Base-by-base conservation (phyloP, 2,329 filamentous ascomycete genomes). In the Fusarium papillatum region DNA sequence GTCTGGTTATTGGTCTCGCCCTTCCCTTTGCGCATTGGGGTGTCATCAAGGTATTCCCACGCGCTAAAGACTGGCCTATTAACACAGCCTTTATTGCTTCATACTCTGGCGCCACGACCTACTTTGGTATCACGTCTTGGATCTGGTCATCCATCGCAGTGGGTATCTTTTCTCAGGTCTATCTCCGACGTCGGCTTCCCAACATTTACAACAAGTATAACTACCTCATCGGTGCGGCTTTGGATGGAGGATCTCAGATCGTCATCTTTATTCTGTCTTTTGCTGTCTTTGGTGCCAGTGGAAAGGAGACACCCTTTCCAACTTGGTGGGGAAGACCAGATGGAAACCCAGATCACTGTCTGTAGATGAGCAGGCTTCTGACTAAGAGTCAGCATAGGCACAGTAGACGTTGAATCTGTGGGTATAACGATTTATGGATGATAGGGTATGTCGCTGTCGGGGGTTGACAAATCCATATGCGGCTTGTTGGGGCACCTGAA, bases 1-100 rank as follows among this genome's bases (percentile, higher is more conserved):
- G 82, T 17, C 82, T 86, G 60, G 78, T 87, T 0, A 61, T 88
- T 26, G 87, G 87, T 38, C 85, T 87, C 70, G 41, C 83, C 16
- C 80, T 84, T 0, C 87, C 87, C 0, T 14, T 87, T 19, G 38
- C 78, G n/a, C 76, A 78, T 76, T 80, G 80, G 66, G 78, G 80
- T 39, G 81, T 83, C 5, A 72, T 86, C 76, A 86, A 87, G 26
- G 50, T 34, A 1, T 55, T 55, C 29, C 50, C 50, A 2, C 50
- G 50, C 2, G 50, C 8, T 0, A 34, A 31, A 3, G 11, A 34
- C 4, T 55, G 50, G 50, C 50, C 50, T 1, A 55, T 55, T 4
- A 55, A 55, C 19, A 55, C 50, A 0, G 50, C 50, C 4, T 9
- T 55, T 2, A 55, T 55, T 9, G 50, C 29, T 22, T 55, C 50